A percentile compares a stretch with the other conserved stretches of the same genome.
Conservation (phyloP, 345 rosid genomes). For the Pistacia integerrima region DNA sequence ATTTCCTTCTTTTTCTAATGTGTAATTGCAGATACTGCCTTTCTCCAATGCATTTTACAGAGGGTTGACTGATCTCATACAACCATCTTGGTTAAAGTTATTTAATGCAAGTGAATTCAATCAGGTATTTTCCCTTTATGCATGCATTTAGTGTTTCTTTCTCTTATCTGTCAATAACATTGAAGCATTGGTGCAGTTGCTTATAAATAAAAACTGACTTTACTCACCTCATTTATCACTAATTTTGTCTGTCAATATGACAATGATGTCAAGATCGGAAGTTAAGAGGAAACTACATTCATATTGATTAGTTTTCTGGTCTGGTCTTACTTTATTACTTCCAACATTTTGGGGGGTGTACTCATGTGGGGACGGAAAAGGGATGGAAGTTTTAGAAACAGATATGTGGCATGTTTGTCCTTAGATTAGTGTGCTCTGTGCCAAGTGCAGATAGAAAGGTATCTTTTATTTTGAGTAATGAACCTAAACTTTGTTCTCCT, state of each 20-base stretch:
- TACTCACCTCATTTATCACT: not conserved
- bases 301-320: not conserved
- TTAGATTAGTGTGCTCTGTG: not conserved
- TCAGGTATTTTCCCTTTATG: conserved; percentile 56
- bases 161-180: not conserved
- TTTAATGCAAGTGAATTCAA: conserved; percentile 94
- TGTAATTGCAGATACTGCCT: conserved; percentile 75
- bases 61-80: conserved; percentile 87
- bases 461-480: too few relatives aligned
- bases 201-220: not conserved
- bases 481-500: not conserved
- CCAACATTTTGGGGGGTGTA: not conserved
- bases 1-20: conserved; percentile 22
- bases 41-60: conserved; percentile 95
- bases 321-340: not conserved
- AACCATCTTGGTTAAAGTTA: conserved; percentile 89
- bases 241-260: not conserved
- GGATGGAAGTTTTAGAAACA: not conserved
- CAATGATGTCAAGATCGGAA: not conserved
- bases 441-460: not conserved
- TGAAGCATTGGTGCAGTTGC: not conserved
- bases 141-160: conserved; percentile 9
- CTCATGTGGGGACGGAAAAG: not conserved
- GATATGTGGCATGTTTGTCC: not conserved
- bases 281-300: not conserved